Evolutionary conservation across 768 basidiomycete genomes (phyloP), one percentile per base, ranked within the genome.

Genomic region (Suillus lakei): DNA sequence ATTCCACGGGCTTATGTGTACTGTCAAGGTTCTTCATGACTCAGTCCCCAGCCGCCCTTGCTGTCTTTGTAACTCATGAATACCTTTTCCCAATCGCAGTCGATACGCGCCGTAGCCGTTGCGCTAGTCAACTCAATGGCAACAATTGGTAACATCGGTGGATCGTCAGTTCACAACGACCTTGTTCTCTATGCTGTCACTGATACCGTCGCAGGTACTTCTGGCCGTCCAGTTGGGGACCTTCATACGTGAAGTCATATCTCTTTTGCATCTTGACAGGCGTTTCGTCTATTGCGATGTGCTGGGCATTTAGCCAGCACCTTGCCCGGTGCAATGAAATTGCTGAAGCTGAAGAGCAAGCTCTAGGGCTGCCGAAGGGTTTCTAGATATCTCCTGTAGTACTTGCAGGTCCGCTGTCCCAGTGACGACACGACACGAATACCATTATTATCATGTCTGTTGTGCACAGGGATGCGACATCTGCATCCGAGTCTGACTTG

Each of bases 51-150:
- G 83, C 88, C 5, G 91, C 85, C 4, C 91, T 88, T 74, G 86
- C 92, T 65, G 83, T 84, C 65, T 87, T 91, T 70, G 78, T 79
- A 71, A 75, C 82, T 85, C 60, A 81, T 81, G 59, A 84, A 82
- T 67, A 81, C 82, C 12, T 81, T 96, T 77, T 88, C 92, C 26
- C 86, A 88, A 21, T 88, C 94, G 28, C 87, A 92, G 3, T 86
- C 89, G 26, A 95, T 95, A 76, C 89, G 94, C 7, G 91, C 93
- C 10, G 89, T 95, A n/a, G 90, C 89, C 18, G 80, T 96, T 50
- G 94, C 92, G 0, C 76, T 91, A 62, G 85, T 94, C 71, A 94
- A 93, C 75, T 86, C 89, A 30, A 85, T 92, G 70, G 89, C 88
- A 15, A 88, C 92, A 70, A 81, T 92, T 8, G 93, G 94, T 0